Percentiles rank a stretch among this genome's conserved stretches.
Conservation (phyloP, 768 basidiomycete genomes). For the Coprinopsis cinerea region DNA sequence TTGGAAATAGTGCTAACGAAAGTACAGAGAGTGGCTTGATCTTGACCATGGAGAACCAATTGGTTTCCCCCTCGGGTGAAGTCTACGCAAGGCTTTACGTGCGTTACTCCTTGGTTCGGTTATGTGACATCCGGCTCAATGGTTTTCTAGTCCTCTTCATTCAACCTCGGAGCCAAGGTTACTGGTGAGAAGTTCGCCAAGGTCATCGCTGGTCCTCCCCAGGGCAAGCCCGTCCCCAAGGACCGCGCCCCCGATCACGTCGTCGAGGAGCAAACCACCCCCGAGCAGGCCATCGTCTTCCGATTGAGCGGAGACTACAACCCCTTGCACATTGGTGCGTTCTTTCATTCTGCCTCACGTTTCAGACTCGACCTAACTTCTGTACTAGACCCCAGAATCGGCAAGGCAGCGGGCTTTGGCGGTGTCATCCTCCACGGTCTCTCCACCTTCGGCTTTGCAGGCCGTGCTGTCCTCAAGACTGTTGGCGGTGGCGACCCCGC, state of each 20-base stretch:
- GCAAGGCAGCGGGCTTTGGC: conserved; percentile 71
- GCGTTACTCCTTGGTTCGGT: conserved; percentile 12
- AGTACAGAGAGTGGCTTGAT: conserved; percentile 68
- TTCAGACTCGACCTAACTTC: neutral
- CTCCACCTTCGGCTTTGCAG: conserved; percentile 76
- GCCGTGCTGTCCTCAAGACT: conserved; percentile 63
- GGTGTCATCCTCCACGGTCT: conserved; percentile 84
- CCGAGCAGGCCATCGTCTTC: conserved; percentile 65
- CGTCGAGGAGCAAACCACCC: conserved; percentile 53
- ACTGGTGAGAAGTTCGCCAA: conserved; percentile 59
- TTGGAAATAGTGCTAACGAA: neutral
- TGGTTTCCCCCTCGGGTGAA: conserved; percentile 57
- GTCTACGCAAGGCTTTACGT: conserved; percentile 62
- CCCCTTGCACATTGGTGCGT: conserved; percentile 65
- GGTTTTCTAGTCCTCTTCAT: conserved; percentile 52
- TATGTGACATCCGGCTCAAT: neutral
- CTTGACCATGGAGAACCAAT: conserved; percentile 53
- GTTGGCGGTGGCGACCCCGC: conserved; percentile 56
- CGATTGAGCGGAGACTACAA: conserved; percentile 78
- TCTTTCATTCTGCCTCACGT: neutral
- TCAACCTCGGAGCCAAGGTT: conserved; percentile 64
- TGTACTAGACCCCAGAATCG: conserved; percentile 61
- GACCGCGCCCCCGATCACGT: conserved; percentile 57
- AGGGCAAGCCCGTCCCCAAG: conserved; percentile 55
- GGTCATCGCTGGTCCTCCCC: conserved; percentile 52